Evolutionary conservation across 331 rosid species (phyloP), one percentile per base, ranked within the genome.

Genomic region (Phaseolus coccineus): DNA sequence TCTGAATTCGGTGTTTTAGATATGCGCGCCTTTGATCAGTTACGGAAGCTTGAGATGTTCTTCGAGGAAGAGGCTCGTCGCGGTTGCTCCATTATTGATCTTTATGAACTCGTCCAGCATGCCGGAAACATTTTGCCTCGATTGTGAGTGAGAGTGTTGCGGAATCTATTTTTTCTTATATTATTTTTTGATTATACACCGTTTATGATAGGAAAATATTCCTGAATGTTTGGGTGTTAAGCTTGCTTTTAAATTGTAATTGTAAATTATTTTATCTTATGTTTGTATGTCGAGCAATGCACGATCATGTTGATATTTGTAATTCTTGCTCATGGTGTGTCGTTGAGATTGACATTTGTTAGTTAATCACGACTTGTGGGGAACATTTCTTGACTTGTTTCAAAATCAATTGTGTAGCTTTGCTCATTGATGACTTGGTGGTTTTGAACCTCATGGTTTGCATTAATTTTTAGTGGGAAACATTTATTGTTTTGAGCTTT

Each of bases 21-120:
- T 48, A 96, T 96, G 99, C 97, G 99, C 15, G 98, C 98, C 14
- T 96, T 96, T 81, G 99, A 96, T 82, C 98, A 96, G 66, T 86
- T 96, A 77, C 88, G 99, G 92, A 96, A 91, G 82, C 82, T 96
- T 75, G 98, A 96, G 86, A 89, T 90, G 90, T 96, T 96, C 88
- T 96, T 96, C 53, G 91, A 88, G 91, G 98, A 96, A 91, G 99
- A 96, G 94, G 58, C 98, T 78, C 96, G 97, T 63, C 97, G 98
- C 16, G 99, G 99, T 53, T 93, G 98, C 89, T 91, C 99, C 47
- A 91, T 96, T 80, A 91, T 93, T 64, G 99, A 96, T 88, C 94
- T 96, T 57, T 96, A 93, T 59, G 99, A 96, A 83, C 98, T 93
- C 64, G 99, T 96, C 58, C 99, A 96, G 87, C 99, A 96, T 42